Conservation (phyloP, 768 basidiomycete species). For the Russula emetica region DNA sequence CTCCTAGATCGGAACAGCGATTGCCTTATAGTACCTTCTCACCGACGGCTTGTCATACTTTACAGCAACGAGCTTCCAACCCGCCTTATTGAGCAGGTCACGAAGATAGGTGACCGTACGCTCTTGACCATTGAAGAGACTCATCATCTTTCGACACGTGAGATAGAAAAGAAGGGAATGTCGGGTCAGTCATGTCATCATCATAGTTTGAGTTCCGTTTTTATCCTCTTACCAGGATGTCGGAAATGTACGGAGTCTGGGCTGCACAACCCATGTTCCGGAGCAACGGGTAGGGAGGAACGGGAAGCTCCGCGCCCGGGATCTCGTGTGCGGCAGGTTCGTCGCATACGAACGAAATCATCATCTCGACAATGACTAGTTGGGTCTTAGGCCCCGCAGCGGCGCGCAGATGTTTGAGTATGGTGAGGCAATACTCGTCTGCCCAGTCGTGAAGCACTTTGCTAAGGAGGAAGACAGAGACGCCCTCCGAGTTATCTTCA, state of each 20-base stretch:
- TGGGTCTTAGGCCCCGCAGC: conserved; percentile 29
- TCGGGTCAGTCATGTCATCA: not conserved
- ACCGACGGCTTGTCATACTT: not conserved
- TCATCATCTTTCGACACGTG: conserved; percentile 5
- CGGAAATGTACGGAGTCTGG: conserved; percentile 24
- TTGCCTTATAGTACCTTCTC: not conserved
- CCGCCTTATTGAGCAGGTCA: not conserved
- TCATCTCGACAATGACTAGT: conserved; percentile 31
- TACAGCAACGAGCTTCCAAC: conserved; percentile 6
- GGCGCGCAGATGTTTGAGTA: conserved; percentile 9
- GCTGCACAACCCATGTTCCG: conserved; percentile 29
- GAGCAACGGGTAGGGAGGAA: conserved; percentile 29
- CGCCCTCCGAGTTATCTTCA: not conserved
- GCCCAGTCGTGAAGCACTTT: conserved; percentile 30
- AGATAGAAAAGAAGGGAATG: no score
- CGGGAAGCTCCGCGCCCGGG: conserved; percentile 21
- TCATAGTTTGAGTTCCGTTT: not conserved
- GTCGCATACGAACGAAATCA: conserved; percentile 29
- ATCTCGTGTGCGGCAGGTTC: conserved; percentile 22
- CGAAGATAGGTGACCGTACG: conserved; percentile 10
- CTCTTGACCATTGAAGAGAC: conserved; percentile 1
- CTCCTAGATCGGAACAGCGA: conserved; percentile 1
- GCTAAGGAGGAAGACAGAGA: conserved; percentile 4
- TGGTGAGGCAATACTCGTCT: conserved; percentile 29
- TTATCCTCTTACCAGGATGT: conserved; percentile 25